Evolutionary conservation across 106 monocot genomes (phyloP).

Genomic region (Gastrodia elata): DNA sequence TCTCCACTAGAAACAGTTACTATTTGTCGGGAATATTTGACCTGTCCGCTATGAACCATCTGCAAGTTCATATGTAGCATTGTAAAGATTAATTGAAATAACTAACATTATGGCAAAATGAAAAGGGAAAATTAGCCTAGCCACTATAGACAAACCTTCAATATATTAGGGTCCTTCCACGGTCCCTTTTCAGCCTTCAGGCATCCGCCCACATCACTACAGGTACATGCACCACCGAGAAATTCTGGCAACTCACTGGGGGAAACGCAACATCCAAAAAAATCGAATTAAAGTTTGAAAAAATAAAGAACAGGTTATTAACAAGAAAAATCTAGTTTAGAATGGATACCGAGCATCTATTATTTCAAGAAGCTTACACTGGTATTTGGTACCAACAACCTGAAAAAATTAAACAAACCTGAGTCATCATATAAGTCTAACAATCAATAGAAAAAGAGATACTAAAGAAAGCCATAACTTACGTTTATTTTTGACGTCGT

Average conservation of each 20-base stretch:
- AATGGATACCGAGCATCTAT: slow-evolving; percentile 38
- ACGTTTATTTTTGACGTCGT: slow-evolving; percentile 66
- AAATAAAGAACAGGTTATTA: neutral
- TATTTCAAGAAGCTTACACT: slow-evolving; percentile 53
- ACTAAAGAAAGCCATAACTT: neutral
- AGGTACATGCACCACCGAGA: slow-evolving; percentile 57
- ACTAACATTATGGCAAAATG: slow-evolving; percentile 15
- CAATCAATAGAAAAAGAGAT: slow-evolving; percentile 1
- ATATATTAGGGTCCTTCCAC: slow-evolving; percentile 56
- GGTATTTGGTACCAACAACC: slow-evolving; percentile 60
- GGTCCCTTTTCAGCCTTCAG: slow-evolving; percentile 56
- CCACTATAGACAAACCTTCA: slow-evolving; percentile 29
- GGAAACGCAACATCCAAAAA: neutral
- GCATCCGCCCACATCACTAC: slow-evolving; percentile 44
- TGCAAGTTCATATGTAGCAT: slow-evolving; percentile 8
- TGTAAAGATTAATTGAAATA: neutral
- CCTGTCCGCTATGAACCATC: slow-evolving; percentile 59
- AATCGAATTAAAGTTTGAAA: neutral
- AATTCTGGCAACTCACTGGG: slow-evolving; percentile 70
- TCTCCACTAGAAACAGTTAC: slow-evolving; percentile 45
- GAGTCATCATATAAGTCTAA: neutral
- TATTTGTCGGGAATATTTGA: slow-evolving; percentile 47
- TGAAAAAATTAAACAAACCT: slow-evolving; percentile 12
- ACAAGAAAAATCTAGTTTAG: neutral
- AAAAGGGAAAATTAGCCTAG: neutral